phyloP scores from a whole-genome alignment of 805 yeast species.

The Candida piceae region DNA sequence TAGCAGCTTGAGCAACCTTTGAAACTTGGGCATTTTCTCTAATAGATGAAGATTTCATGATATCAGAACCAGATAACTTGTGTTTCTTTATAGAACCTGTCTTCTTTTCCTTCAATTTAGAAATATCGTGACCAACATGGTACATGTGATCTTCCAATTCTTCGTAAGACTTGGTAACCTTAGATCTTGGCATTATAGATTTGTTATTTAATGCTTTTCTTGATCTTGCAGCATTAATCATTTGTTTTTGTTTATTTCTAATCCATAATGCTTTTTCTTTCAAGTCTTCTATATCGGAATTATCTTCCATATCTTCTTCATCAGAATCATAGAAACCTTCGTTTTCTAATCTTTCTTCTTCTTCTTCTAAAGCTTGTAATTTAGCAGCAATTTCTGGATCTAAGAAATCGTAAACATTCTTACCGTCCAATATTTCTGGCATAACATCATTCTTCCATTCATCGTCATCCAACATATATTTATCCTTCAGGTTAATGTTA shows the following conservation, averaged over 20 bases:
- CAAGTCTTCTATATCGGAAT: slow-evolving; percentile 61
- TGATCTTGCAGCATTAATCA: slow-evolving; percentile 83
- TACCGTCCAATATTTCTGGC: slow-evolving; percentile 96
- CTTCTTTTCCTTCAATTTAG: slow-evolving; percentile 47
- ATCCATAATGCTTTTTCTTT: slow-evolving; percentile 92
- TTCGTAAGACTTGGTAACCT: slow-evolving; percentile 64
- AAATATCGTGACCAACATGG: slow-evolving; percentile 82
- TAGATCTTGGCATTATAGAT: slow-evolving; percentile 87
- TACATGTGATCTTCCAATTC: slow-evolving; percentile 89
- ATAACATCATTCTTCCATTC: slow-evolving; percentile 96
- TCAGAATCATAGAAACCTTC: slow-evolving; percentile 97
- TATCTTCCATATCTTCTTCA: slow-evolving; percentile 53
- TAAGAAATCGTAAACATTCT: slow-evolving; percentile 93
- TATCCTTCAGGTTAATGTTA: slow-evolving; percentile 89
- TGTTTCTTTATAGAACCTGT: slow-evolving; percentile 13
- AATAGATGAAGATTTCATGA: slow-evolving; percentile 42
- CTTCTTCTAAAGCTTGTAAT: slow-evolving; percentile 92
- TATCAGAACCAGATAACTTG: slow-evolving; percentile 70
- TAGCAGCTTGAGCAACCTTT: slow-evolving; percentile 35
- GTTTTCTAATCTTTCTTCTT: slow-evolving; percentile 86
- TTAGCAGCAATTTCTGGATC: slow-evolving; percentile 94
- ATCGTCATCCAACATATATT: slow-evolving; percentile 87
- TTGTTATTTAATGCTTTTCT: slow-evolving; percentile 84
- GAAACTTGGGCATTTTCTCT: slow-evolving; percentile 21
- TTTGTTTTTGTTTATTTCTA: slow-evolving; percentile 88